These are phyloP conservation scores for Styphnolobium japonicum DNA, from an alignment of 306 rosid genomes.

Conservation along the genomic window DNA sequence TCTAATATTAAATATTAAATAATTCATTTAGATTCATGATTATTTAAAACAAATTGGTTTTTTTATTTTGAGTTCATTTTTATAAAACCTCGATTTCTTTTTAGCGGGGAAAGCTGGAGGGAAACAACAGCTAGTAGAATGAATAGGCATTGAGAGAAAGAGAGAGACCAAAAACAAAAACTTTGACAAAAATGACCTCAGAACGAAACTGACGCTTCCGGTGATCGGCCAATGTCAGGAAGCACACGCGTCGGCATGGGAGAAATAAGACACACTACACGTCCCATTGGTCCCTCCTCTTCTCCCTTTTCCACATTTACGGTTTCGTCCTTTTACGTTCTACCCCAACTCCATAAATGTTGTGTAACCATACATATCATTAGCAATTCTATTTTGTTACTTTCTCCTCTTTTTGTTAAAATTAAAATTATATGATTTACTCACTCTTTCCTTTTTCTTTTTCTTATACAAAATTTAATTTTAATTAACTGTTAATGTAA, in stretches of 20 bases:
- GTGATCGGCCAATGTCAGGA: constrained; percentile 11
- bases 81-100: background rate
- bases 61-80: background rate
- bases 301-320: background rate
- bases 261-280: constrained; percentile 29
- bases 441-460: no score
- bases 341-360: no score
- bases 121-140: background rate
- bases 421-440: no score
- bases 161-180: background rate
- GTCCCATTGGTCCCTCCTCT: background rate
- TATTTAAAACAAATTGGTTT: background rate
- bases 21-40: background rate
- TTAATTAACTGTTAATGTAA: no score
- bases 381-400: no score
- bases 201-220: background rate
- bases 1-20: no score
- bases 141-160: background rate
- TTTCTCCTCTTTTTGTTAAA: no score
- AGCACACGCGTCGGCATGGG: constrained; percentile 53
- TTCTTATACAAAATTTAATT: no score
- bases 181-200: background rate
- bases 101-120: constrained; percentile 26
- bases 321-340: constrained; percentile 1
- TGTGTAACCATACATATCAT: no score